Conservation (phyloP, 2,329 filamentous ascomycete species). For the Fusarium sulawesiense region DNA sequence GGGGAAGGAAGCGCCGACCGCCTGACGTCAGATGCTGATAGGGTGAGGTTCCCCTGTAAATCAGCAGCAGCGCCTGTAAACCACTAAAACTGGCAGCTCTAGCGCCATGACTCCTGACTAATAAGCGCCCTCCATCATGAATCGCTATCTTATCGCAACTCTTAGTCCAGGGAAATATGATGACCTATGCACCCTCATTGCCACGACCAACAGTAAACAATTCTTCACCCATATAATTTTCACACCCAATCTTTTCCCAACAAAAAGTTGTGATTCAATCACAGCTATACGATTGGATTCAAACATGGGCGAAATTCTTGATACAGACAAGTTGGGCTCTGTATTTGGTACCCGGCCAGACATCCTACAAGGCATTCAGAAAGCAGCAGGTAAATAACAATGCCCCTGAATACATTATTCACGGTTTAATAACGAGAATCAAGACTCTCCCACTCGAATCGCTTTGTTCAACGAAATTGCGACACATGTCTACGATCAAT, state of each 20-base stretch:
- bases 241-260: constrained; percentile 11
- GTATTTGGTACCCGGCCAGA: constrained; percentile 68
- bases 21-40: constrained; percentile 36
- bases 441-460: constrained; percentile 63
- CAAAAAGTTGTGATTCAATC: constrained; percentile 32
- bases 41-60: constrained; percentile 24
- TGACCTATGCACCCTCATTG: constrained; percentile 35
- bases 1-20: constrained; percentile 30
- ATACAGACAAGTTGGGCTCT: constrained; percentile 60
- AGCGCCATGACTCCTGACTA: constrained; percentile 36
- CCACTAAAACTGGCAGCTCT: constrained; percentile 13
- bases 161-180: constrained; percentile 32
- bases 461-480: constrained; percentile 68
- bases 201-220: constrained; percentile 31
- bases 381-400: constrained; percentile 61
- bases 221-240: constrained; percentile 13
- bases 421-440: constrained; percentile 15
- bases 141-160: constrained; percentile 44
- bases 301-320: constrained; percentile 59
- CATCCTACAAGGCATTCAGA: constrained; percentile 64
- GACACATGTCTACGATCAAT: constrained; percentile 60
- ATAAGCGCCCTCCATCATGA: constrained; percentile 35
- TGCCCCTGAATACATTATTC: constrained; percentile 31
- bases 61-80: constrained; percentile 22
- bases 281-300: constrained; percentile 19